Conservation (phyloP, 192 early-diverging fungal species). For the Podila verticillata region DNA sequence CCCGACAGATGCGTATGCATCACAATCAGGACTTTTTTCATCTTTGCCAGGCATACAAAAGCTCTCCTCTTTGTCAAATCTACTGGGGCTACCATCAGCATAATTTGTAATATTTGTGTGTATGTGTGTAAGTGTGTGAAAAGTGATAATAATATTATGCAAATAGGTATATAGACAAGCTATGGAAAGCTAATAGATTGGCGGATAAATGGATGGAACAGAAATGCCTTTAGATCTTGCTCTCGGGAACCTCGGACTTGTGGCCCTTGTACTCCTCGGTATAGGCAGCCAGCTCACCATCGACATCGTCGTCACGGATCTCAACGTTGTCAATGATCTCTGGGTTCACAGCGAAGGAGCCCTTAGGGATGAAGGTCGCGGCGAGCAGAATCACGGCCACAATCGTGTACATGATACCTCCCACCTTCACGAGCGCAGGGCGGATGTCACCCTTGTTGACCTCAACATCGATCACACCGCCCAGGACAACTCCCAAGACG, state of each 20-base stretch:
- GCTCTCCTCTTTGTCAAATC: too few relatives aligned
- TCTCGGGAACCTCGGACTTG: background rate
- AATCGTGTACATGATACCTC: slow-evolving; percentile 57
- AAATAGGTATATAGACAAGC: too few relatives aligned
- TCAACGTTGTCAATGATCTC: slow-evolving; percentile 29
- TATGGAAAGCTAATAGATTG: too few relatives aligned
- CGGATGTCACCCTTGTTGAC: slow-evolving; percentile 19
- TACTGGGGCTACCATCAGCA: too few relatives aligned
- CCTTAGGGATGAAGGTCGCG: slow-evolving; percentile 64
- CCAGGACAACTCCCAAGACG: slow-evolving; percentile 51
- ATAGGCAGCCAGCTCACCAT: slow-evolving; percentile 9
- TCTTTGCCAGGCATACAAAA: too few relatives aligned
- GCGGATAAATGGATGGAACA: too few relatives aligned
- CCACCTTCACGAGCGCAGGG: slow-evolving; percentile 51
- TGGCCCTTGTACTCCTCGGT: background rate
- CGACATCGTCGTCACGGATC: slow-evolving; percentile 23
- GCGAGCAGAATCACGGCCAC: slow-evolving; percentile 55
- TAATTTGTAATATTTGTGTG: too few relatives aligned
- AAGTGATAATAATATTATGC: too few relatives aligned
- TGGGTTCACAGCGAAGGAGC: slow-evolving; percentile 59
- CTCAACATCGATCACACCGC: slow-evolving; percentile 46
- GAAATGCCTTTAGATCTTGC: background rate
- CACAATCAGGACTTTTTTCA: too few relatives aligned
- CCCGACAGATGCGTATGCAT: too few relatives aligned
- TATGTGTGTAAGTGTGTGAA: too few relatives aligned